A percentile compares a stretch with the other conserved stretches of the same genome.
Evolutionary conservation across 805 yeast genomes (phyloP).

Genomic region (Citeromyces matritensis): DNA sequence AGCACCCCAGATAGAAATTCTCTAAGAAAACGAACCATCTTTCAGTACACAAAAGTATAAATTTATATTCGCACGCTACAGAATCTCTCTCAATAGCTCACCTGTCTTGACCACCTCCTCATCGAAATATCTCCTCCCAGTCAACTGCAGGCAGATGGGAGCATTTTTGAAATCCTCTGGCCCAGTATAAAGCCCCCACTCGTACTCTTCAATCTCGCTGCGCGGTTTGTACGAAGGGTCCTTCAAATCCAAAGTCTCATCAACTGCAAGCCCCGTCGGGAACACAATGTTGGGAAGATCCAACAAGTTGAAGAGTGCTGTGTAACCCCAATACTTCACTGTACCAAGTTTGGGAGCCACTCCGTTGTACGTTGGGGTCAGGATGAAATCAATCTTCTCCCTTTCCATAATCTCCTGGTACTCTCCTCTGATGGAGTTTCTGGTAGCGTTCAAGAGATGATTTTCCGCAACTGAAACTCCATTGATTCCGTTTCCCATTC

Average conservation of each 20-base stretch:
- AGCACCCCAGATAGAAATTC: too few relatives aligned
- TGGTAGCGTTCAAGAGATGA: conserved; percentile 25
- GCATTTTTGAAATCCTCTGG: conserved; percentile 35
- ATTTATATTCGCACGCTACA: too few relatives aligned
- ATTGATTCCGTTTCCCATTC: conserved; percentile 39
- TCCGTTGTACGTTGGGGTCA: conserved; percentile 48
- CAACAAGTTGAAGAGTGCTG: conserved; percentile 50
- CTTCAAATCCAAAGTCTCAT: conserved; percentile 9
- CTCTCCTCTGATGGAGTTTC: conserved; percentile 38
- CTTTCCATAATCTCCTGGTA: conserved; percentile 31
- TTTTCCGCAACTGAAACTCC: conserved; percentile 28
- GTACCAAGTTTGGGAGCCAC: conserved; percentile 52
- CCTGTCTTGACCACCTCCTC: conserved; percentile 38
- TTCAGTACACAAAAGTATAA: too few relatives aligned
- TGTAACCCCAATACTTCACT: conserved; percentile 60
- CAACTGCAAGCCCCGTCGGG: conserved; percentile 43
- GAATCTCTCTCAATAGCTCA: conserved; percentile 12
- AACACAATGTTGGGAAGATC: conserved; percentile 50
- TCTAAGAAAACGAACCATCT: too few relatives aligned
- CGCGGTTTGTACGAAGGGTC: conserved; percentile 7
- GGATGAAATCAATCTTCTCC: conserved; percentile 39
- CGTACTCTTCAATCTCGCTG: conserved; percentile 24
- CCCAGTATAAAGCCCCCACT: conserved; percentile 26
- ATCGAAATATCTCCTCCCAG: conserved; percentile 38
- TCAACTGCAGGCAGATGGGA: conserved; percentile 37